Evolutionary conservation across 2,329 filamentous ascomycete genomes (phyloP).

Genomic region (Xylaria sp.): DNA sequence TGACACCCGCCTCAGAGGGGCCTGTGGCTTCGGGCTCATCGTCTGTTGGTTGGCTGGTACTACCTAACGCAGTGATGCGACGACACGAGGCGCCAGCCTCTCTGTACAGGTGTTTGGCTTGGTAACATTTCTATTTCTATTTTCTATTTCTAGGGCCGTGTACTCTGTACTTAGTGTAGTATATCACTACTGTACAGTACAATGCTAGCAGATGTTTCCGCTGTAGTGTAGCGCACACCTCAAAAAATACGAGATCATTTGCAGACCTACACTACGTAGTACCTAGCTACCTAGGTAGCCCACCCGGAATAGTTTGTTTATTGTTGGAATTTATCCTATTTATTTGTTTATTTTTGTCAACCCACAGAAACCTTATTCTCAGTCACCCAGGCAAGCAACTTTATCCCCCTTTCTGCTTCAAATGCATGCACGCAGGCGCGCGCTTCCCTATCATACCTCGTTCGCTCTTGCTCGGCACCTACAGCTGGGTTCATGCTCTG

Average conservation of each 20-base stretch:
- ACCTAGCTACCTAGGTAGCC: too few species aligned
- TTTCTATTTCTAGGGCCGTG: too few species aligned
- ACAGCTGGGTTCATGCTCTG: background rate
- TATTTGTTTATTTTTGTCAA: background rate
- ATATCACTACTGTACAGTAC: background rate
- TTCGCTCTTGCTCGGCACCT: slow-evolving; percentile 6
- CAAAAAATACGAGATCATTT: background rate
- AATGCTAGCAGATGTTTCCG: background rate
- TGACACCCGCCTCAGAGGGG: background rate
- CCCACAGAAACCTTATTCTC: background rate
- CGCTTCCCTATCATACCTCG: background rate
- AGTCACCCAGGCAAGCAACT: background rate
- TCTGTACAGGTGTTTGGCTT: background rate
- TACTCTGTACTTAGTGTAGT: too few species aligned
- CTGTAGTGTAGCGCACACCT: too few species aligned
- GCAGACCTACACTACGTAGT: too few species aligned
- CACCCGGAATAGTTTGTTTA: slow-evolving; percentile 5
- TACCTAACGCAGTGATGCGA: slow-evolving; percentile 4
- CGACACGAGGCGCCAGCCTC: background rate
- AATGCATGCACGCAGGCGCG: background rate
- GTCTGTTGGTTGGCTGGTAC: too few species aligned
- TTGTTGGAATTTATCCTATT: slow-evolving; percentile 1
- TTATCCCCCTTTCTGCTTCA: too few species aligned
- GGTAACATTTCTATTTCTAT: background rate
- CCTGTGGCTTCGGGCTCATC: slow-evolving; percentile 18